These are phyloP conservation scores for Cyclotella sp. DNA, from an alignment of 108 stramenopile species.

Conservation along the genomic window DNA sequence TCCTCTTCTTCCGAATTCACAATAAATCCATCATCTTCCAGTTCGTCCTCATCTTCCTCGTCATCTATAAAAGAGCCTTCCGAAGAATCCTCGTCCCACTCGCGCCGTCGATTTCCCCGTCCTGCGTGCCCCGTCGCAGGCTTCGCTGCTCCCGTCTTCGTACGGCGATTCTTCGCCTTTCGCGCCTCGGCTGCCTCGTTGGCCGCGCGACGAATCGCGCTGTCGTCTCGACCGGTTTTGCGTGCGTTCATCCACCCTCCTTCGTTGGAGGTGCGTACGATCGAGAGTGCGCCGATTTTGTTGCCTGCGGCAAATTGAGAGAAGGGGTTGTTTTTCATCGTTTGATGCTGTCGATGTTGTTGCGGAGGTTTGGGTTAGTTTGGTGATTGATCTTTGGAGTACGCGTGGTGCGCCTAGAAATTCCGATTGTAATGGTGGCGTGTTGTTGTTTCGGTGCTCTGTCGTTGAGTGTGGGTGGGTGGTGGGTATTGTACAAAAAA, in stretches of 20 bases:
- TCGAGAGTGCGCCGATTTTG: background rate
- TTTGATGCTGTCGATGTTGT: background rate
- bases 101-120: background rate
- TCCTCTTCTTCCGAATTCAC: constrained; percentile 44
- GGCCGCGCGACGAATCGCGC: constrained; percentile 37
- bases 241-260: constrained; percentile 73
- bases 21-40: constrained; percentile 51
- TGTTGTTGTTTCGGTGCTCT: too few relatives aligned
- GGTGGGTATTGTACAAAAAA: too few relatives aligned
- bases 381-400: too few relatives aligned
- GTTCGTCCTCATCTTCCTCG: constrained; percentile 37
- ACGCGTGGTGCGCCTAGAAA: too few relatives aligned
- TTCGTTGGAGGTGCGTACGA: background rate
- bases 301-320: constrained; percentile 41
- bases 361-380: background rate
- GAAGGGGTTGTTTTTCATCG: constrained; percentile 36
- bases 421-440: too few relatives aligned
- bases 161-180: constrained; percentile 18
- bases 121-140: constrained; percentile 6
- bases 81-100: constrained; percentile 16
- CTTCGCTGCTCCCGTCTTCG: constrained; percentile 9
- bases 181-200: constrained; percentile 29
- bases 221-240: constrained; percentile 69
- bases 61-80: constrained; percentile 13
- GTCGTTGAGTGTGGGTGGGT: too few relatives aligned